Evolutionary conservation across 164 flowering plant genomes (phyloP).

Genomic region (Akebia trifoliata): DNA sequence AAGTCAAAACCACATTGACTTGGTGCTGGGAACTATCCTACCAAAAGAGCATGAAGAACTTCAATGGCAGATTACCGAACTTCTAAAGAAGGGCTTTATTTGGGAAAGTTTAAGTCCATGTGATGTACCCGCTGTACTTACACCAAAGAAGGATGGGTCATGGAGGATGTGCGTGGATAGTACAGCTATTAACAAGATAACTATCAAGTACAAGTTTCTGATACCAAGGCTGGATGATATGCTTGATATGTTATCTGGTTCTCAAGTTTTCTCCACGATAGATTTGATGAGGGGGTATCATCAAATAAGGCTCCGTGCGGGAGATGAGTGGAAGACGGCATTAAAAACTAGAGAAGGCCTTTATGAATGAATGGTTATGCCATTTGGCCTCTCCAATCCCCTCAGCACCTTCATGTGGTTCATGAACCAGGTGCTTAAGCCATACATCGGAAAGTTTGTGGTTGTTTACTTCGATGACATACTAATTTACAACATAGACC

Average conservation of each 20-base stretch:
- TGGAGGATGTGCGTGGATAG: background rate
- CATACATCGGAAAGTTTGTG: too few relatives aligned
- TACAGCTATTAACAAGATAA: background rate
- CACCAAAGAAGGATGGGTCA: background rate
- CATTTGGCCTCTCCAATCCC: background rate
- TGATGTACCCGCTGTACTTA: background rate
- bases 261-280: background rate
- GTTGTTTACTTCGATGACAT: background rate
- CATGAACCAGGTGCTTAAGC: too few relatives aligned
- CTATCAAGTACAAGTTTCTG: background rate
- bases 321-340: background rate
- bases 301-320: background rate
- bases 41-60: background rate
- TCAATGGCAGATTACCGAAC: background rate
- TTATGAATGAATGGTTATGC: background rate
- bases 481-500: background rate
- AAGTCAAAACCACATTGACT: background rate
- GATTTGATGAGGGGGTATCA: background rate
- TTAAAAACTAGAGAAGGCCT: background rate
- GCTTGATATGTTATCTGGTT: background rate
- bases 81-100: background rate
- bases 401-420: too few relatives aligned
- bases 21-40: background rate
- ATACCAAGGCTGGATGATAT: background rate
- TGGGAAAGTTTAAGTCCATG: background rate